A percentile compares a stretch with the other conserved stretches of the same genome.
Evolutionary conservation across 257 asterid genomes (phyloP).

Genomic region (Solanum tarijense): DNA sequence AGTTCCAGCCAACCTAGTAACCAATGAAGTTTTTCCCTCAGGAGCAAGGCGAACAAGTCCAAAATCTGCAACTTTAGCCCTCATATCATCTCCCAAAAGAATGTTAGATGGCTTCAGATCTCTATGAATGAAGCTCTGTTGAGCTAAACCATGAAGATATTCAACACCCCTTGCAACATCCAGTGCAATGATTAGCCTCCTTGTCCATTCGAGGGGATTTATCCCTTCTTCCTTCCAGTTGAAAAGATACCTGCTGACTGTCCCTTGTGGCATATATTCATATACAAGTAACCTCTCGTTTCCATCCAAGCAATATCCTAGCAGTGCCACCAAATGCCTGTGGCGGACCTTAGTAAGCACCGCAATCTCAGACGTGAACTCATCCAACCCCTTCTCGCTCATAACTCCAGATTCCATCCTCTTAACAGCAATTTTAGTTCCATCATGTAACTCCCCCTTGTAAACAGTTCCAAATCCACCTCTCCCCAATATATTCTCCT

Average conservation of each 20-base stretch:
- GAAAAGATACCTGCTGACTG: slow-evolving; percentile 9
- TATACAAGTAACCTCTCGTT: neutral
- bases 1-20: slow-evolving; percentile 10
- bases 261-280: slow-evolving; percentile 7
- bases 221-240: slow-evolving; percentile 11
- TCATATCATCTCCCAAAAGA: slow-evolving; percentile 5
- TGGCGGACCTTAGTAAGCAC: slow-evolving; percentile 13
- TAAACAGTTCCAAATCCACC: slow-evolving; percentile 3
- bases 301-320: slow-evolving; percentile 15
- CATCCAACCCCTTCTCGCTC: slow-evolving; percentile 13
- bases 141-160: neutral
- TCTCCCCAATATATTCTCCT: slow-evolving; percentile 1
- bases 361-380: slow-evolving; percentile 7
- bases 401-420: slow-evolving; percentile 16
- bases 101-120: slow-evolving; percentile 1
- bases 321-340: slow-evolving; percentile 15
- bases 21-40: slow-evolving; percentile 10
- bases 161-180: slow-evolving; percentile 3
- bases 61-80: slow-evolving; percentile 3
- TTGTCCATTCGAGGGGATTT: slow-evolving; percentile 15
- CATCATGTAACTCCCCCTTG: slow-evolving; percentile 5
- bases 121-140: slow-evolving; percentile 1
- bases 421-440: slow-evolving; percentile 10
- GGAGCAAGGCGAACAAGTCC: slow-evolving; percentile 20
- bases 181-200: slow-evolving; percentile 1